These are phyloP conservation scores for Polytolypa hystricis DNA, from an alignment of 2,329 filamentous ascomycete genomes.

Conservation along the genomic window DNA sequence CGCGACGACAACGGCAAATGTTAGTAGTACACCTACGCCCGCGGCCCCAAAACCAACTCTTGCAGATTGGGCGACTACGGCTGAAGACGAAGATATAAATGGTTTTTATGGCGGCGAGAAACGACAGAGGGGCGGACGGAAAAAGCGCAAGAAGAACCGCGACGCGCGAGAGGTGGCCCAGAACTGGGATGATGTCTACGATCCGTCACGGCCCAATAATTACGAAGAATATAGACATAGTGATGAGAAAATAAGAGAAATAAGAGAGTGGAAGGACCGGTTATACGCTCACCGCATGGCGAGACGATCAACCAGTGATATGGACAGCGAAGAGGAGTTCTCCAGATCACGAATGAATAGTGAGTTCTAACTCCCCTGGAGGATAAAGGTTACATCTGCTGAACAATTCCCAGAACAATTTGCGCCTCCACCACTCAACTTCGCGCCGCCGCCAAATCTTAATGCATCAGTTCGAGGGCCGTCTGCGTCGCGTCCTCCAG, in stretches of 20 bases:
- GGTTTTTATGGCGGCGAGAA: slow-evolving; percentile 55
- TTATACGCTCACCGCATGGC: slow-evolving; percentile 61
- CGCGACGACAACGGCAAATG: slow-evolving; percentile 17
- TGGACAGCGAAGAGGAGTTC: slow-evolving; percentile 41
- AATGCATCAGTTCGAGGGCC: slow-evolving; percentile 29
- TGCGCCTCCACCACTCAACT: slow-evolving; percentile 38
- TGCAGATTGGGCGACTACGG: slow-evolving; percentile 67
- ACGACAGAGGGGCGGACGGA: slow-evolving; percentile 64
- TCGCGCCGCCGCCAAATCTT: slow-evolving; percentile 41
- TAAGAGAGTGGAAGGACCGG: slow-evolving; percentile 73
- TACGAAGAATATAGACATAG: slow-evolving; percentile 76
- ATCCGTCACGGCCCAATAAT: slow-evolving; percentile 69
- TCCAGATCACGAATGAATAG: slow-evolving; percentile 34
- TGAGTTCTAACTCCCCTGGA: slow-evolving; percentile 21
- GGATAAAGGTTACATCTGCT: no score
- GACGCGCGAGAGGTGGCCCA: slow-evolving; percentile 44
- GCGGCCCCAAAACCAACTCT: slow-evolving; percentile 54
- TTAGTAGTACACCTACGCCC: slow-evolving; percentile 26
- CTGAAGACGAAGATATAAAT: slow-evolving; percentile 68
- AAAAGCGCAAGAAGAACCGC: slow-evolving; percentile 65
- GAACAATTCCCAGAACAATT: slow-evolving; percentile 37
- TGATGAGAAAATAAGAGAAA: slow-evolving; percentile 69
- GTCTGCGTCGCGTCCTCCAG: slow-evolving; percentile 19
- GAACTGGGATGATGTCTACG: slow-evolving; percentile 91
- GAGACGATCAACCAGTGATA: slow-evolving; percentile 32